A percentile compares a stretch with the other conserved stretches of the same genome.
These are phyloP conservation scores for Aspergillus japonicus DNA, from an alignment of 2,329 filamentous ascomycete genomes.

Conservation along the genomic window DNA sequence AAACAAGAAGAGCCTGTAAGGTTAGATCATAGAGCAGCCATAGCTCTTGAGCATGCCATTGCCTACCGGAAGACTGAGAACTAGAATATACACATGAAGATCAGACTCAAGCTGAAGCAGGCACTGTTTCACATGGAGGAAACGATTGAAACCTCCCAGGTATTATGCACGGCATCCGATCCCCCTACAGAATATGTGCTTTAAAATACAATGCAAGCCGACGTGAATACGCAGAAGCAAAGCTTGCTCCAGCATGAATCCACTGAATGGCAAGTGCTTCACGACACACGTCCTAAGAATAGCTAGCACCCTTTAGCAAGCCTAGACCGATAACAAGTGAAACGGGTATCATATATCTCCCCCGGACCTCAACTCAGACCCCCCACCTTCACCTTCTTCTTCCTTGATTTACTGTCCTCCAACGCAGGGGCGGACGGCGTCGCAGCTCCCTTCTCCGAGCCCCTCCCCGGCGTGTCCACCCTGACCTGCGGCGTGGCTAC, in stretches of 20 bases:
- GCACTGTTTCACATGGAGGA: too few relatives aligned
- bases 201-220: background rate
- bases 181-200: background rate
- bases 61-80: too few relatives aligned
- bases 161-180: too few relatives aligned
- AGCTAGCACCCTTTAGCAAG: too few relatives aligned
- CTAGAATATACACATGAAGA: too few relatives aligned
- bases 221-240: background rate
- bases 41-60: background rate
- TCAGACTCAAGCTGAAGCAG: too few relatives aligned
- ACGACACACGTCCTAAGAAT: too few relatives aligned
- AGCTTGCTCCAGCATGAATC: background rate
- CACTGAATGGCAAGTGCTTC: background rate
- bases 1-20: constrained; percentile 25
- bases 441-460: constrained; percentile 28
- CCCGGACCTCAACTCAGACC: constrained; percentile 17
- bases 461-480: constrained; percentile 33
- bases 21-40: constrained; percentile 1
- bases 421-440: constrained; percentile 31
- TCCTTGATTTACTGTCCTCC: constrained; percentile 37
- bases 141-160: too few relatives aligned
- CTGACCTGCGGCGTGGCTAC: constrained; percentile 35
- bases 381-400: constrained; percentile 36
- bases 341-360: background rate
- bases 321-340: background rate